Percentiles rank a stretch among this genome's conserved stretches.
Conservation (phyloP, 2,329 filamentous ascomycete genomes). For the Chalaropsis ovoidea region DNA sequence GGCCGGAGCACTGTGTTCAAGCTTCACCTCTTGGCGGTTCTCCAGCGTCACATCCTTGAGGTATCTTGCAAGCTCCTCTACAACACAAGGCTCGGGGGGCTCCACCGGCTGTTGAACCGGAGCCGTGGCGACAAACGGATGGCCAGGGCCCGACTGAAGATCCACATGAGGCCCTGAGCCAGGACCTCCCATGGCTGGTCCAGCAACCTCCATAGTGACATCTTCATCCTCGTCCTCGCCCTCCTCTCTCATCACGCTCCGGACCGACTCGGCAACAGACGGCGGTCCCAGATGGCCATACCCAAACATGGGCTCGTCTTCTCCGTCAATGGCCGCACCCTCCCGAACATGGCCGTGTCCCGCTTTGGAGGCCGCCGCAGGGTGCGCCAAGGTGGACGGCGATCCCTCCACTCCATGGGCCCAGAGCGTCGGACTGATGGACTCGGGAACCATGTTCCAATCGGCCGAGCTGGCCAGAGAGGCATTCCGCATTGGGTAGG, state of each 20-base stretch:
- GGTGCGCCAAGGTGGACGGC: not conserved
- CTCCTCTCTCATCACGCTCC: slow-evolving; percentile 4
- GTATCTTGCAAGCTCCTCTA: slow-evolving; percentile 3
- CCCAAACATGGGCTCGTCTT: slow-evolving; percentile 15
- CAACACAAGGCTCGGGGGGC: not conserved
- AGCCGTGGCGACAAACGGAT: not conserved
- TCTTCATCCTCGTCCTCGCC: not conserved
- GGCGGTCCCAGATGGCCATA: not conserved
- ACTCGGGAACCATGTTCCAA: slow-evolving; percentile 24
- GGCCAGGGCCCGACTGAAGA: not conserved
- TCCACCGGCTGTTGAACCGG: not conserved
- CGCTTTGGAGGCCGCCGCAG: not conserved
- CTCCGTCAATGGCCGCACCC: slow-evolving; percentile 16
- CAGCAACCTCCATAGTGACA: not conserved
- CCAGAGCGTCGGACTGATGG: slow-evolving; percentile 20
- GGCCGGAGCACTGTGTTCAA: slow-evolving; percentile 3
- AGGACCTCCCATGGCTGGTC: too few species aligned
- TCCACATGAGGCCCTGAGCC: not conserved
- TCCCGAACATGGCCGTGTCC: slow-evolving; percentile 22
- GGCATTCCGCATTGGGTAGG: slow-evolving; percentile 7
- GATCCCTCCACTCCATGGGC: slow-evolving; percentile 4
- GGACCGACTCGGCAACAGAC: slow-evolving; percentile 18
- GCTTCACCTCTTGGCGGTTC: slow-evolving; percentile 17
- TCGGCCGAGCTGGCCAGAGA: slow-evolving; percentile 23
- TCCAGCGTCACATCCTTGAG: slow-evolving; percentile 18